Evolutionary conservation across 345 rosid genomes (phyloP).

Genomic region (Pugionium cornutum): DNA sequence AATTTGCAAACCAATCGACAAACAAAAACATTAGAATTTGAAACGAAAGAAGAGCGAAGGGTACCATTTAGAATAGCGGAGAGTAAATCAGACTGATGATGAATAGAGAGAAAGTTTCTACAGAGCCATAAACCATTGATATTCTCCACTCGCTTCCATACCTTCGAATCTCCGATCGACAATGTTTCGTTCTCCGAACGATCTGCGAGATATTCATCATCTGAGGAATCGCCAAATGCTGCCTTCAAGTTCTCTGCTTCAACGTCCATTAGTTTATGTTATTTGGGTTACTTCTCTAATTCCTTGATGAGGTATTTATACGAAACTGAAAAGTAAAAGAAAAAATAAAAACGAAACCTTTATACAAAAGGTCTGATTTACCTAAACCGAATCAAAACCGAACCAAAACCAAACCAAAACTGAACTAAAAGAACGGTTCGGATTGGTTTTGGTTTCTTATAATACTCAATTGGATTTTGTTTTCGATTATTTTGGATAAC

Average conservation of each 20-base stretch:
- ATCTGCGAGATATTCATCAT: conserved; percentile 47
- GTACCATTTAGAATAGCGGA: conserved; percentile 62
- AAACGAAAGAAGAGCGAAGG: neutral
- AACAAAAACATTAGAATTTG: neutral
- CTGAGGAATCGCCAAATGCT: conserved; percentile 83
- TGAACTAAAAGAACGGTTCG: too few species aligned
- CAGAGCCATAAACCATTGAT: conserved; percentile 73
- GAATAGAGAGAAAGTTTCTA: conserved; percentile 63
- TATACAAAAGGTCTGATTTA: neutral
- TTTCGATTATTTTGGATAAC: too few species aligned
- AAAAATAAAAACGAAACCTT: neutral
- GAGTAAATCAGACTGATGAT: conserved; percentile 55
- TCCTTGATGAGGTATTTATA: neutral
- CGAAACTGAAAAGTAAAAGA: neutral
- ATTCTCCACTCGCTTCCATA: conserved; percentile 57
- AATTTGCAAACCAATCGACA: neutral
- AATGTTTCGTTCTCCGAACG: neutral
- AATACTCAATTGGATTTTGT: too few species aligned
- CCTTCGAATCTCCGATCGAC: conserved; percentile 8
- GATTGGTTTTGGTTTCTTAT: too few species aligned
- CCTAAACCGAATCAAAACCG: too few species aligned
- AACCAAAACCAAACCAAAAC: too few species aligned
- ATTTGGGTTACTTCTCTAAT: conserved; percentile 1
- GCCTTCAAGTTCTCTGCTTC: conserved; percentile 40
- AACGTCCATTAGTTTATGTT: conserved; percentile 37